Evolutionary conservation across 2,329 filamentous ascomycete species (phyloP).

Genomic region (Colletotrichum echinochloae): DNA sequence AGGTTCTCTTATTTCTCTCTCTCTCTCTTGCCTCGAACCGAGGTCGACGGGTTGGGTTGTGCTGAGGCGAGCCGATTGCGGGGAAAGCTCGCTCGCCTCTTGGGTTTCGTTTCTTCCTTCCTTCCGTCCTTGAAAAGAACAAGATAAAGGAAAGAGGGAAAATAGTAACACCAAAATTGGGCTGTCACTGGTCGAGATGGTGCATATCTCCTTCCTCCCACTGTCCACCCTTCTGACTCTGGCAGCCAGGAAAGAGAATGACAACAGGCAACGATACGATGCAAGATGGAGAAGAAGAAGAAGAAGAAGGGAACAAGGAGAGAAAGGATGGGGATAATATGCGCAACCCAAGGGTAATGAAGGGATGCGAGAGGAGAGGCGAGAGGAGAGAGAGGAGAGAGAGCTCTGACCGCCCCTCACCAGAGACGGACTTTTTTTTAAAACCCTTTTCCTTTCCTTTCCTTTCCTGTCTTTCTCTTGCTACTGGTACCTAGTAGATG

Average conservation of each 20-base stretch:
- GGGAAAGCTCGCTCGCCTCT: constrained; percentile 2
- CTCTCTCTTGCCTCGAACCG: background rate
- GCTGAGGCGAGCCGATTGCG: constrained; percentile 2
- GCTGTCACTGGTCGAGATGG: constrained; percentile 3
- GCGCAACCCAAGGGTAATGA: constrained; percentile 17
- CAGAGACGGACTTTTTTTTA: constrained; percentile 27
- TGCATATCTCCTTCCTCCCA: constrained; percentile 26
- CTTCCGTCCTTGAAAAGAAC: constrained; percentile 9
- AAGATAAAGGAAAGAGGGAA: background rate
- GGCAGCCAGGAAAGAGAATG: background rate
- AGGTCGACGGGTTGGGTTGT: background rate
- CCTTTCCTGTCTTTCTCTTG: background rate
- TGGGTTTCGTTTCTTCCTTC: background rate
- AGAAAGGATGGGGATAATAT: background rate
- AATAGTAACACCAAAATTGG: no score
- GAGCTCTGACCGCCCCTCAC: constrained; percentile 38
- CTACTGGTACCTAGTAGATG: no score
- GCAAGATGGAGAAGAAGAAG: background rate
- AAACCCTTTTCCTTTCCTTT: background rate
- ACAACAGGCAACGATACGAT: background rate
- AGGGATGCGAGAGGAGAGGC: background rate
- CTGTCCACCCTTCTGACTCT: constrained; percentile 20
- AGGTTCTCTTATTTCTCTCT: background rate
- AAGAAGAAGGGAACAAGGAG: background rate
- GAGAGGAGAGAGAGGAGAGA: background rate